Evolutionary conservation across 441 rosid species (phyloP).

Genomic region (Adansonia gregorii): DNA sequence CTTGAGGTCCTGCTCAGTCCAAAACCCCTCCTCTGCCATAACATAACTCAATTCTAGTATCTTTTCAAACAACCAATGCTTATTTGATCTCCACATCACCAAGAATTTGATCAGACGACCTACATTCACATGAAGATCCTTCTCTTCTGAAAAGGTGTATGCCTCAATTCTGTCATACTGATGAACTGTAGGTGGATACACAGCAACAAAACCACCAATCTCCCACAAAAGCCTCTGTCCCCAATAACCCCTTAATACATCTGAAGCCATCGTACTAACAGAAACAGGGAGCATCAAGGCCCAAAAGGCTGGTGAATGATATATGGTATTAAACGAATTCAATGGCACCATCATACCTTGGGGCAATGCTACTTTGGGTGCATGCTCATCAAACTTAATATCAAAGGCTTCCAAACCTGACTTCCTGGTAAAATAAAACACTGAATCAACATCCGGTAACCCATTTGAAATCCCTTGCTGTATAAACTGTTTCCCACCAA

Average conservation of each 20-base stretch:
- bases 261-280: slow-evolving; percentile 89
- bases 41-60: slow-evolving; percentile 75
- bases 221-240: slow-evolving; percentile 93
- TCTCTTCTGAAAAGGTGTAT: slow-evolving; percentile 90
- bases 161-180: slow-evolving; percentile 78
- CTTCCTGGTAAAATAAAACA: slow-evolving; percentile 85
- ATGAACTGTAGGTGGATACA: slow-evolving; percentile 88
- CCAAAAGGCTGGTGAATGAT: slow-evolving; percentile 91
- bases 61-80: slow-evolving; percentile 79
- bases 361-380: slow-evolving; percentile 88
- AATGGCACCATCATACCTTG: slow-evolving; percentile 88
- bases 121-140: slow-evolving; percentile 94
- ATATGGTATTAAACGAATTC: slow-evolving; percentile 83
- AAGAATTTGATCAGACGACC: slow-evolving; percentile 81
- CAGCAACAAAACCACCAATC: slow-evolving; percentile 82
- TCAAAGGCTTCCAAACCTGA: slow-evolving; percentile 73
- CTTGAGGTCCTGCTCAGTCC: slow-evolving; percentile 81
- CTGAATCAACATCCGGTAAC: slow-evolving; percentile 93
- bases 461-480: slow-evolving; percentile 95
- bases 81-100: slow-evolving; percentile 80
- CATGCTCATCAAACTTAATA: slow-evolving; percentile 77
- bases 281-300: slow-evolving; percentile 94
- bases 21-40: slow-evolving; percentile 93
- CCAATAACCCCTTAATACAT: slow-evolving; percentile 93
- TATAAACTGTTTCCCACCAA: slow-evolving; percentile 87